A percentile compares a stretch with the other conserved stretches of the same genome.
Evolutionary conservation across 768 basidiomycete species (phyloP).

Genomic region (Lactarius akahatsu): DNA sequence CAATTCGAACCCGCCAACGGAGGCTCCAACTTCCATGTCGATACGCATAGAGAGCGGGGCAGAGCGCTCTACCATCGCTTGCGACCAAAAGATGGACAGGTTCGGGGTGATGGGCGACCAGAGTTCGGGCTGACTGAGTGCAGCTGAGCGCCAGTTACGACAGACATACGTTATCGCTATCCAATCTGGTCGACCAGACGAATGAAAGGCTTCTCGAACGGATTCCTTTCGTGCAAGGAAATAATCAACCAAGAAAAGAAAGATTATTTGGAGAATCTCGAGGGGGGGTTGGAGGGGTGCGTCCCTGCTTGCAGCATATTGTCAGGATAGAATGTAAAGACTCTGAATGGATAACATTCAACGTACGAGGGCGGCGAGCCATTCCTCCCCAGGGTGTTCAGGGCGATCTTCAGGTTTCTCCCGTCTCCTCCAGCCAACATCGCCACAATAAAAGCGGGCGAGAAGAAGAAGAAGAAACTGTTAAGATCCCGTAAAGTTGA

Average conservation of each 20-base stretch:
- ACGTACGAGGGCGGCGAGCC: constrained; percentile 3
- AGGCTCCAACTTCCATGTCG: no score
- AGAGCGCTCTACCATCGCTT: constrained; percentile 22
- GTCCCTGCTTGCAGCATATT: not conserved
- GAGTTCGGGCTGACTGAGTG: constrained; percentile 20
- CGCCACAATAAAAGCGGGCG: not conserved
- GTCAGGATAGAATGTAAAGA: not conserved
- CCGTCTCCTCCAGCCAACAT: not conserved
- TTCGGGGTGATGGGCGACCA: constrained; percentile 18
- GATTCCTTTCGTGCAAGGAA: no score
- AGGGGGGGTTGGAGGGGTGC: constrained; percentile 4
- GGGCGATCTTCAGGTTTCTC: not conserved
- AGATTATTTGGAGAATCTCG: constrained; percentile 21
- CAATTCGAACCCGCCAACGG: not conserved
- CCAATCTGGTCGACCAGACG: constrained; percentile 8
- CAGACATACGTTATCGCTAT: constrained; percentile 16
- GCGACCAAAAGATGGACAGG: constrained; percentile 18
- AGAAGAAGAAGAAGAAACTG: not conserved
- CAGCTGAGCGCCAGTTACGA: constrained; percentile 19
- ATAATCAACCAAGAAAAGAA: not conserved
- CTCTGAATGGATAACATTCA: not conserved
- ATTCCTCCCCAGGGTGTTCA: not conserved
- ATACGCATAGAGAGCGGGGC: constrained; percentile 16
- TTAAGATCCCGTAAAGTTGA: not conserved
- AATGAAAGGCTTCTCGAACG: no score